Conservation (phyloP, 306 rosid genomes). For the Rubus idaeus region DNA sequence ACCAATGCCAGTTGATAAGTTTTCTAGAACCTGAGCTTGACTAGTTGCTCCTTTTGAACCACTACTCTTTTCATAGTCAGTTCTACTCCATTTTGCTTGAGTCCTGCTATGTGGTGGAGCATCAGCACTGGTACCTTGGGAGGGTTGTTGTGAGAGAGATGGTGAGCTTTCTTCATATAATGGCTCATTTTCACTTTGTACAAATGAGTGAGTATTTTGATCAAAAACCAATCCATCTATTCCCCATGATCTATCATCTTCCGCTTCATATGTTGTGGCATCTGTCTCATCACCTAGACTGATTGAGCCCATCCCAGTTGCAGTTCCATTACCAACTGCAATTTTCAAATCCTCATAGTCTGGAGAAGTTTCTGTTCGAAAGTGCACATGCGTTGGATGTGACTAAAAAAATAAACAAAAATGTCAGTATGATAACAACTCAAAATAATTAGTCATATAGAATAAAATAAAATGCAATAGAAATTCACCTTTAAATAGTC, state of each 20-base stretch:
- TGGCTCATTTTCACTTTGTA: not conserved
- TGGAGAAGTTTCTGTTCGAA: not conserved
- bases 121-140: not conserved
- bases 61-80: too few species aligned
- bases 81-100: too few species aligned
- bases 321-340: conserved; percentile 1
- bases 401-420: not conserved
- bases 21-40: too few species aligned
- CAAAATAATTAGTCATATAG: not conserved
- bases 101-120: not conserved
- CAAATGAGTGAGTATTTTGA: not conserved
- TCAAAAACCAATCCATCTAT: not conserved
- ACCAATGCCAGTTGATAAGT: too few species aligned
- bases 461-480: not conserved
- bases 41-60: too few species aligned
- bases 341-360: conserved; percentile 1
- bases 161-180: not conserved
- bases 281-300: not conserved
- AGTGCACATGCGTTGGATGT: not conserved
- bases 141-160: not conserved
- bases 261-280: not conserved
- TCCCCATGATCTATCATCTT: not conserved
- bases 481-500: not conserved
- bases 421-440: not conserved
- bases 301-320: not conserved